Evolutionary conservation across 768 basidiomycete species (phyloP).

Genomic region (Tephrocybe sp.): DNA sequence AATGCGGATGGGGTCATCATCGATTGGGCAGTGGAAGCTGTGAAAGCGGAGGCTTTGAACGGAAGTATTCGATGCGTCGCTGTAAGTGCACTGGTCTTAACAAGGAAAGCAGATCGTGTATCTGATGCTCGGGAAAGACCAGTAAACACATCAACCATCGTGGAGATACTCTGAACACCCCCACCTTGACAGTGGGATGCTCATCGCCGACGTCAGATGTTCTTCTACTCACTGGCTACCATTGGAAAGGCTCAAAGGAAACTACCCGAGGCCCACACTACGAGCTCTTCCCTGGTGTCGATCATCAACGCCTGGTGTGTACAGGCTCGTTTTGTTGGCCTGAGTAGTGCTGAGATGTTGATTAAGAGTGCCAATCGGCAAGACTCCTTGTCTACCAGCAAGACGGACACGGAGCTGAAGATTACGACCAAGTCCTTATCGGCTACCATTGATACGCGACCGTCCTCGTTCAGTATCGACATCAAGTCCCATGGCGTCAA

Average conservation of each 20-base stretch:
- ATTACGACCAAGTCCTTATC: slow-evolving; percentile 24
- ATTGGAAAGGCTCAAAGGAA: slow-evolving; percentile 26
- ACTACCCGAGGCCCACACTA: slow-evolving; percentile 25
- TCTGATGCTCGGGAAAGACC: slow-evolving; percentile 14
- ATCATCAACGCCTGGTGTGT: slow-evolving; percentile 15
- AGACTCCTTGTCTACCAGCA: slow-evolving; percentile 19
- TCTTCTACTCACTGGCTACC: slow-evolving; percentile 32
- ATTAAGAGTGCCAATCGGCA: slow-evolving; percentile 14
- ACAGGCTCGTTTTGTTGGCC: neutral
- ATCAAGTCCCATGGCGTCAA: slow-evolving; percentile 21
- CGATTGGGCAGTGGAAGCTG: slow-evolving; percentile 30
- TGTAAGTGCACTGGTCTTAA: slow-evolving; percentile 16
- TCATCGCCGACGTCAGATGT: slow-evolving; percentile 28
- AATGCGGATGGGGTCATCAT: slow-evolving; percentile 23
- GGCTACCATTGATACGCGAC: slow-evolving; percentile 27
- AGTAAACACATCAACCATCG: slow-evolving; percentile 30
- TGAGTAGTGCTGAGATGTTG: neutral
- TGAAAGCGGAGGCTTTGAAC: slow-evolving; percentile 23
- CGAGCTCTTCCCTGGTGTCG: slow-evolving; percentile 30
- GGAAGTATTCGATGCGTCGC: slow-evolving; percentile 28
- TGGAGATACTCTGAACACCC: slow-evolving; percentile 32
- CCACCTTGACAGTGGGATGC: slow-evolving; percentile 33
- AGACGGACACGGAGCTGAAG: slow-evolving; percentile 21
- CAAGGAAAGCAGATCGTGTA: neutral
- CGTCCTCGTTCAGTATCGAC: slow-evolving; percentile 28